phyloP scores from a whole-genome alignment of 163 green algal genomes.

The Volvox carteri region DNA sequence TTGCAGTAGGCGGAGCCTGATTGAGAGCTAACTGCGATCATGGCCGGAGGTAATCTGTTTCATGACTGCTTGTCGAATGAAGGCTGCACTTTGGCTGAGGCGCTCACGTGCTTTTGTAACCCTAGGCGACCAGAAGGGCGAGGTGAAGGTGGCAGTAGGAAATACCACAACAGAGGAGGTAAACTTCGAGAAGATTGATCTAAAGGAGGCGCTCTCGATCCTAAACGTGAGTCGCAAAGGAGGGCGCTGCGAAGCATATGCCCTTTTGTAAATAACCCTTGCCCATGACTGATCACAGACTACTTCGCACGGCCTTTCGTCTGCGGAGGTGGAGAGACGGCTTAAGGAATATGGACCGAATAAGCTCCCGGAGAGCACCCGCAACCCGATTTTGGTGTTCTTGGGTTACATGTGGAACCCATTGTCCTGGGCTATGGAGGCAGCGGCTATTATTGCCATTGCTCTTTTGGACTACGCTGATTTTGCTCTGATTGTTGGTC shows the following conservation, averaged over 20 bases:
- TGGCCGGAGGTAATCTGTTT: slow-evolving; percentile 25
- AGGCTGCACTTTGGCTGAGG: background rate
- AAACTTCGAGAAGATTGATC: slow-evolving; percentile 73
- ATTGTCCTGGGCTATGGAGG: slow-evolving; percentile 86
- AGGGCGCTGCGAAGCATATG: too few species aligned
- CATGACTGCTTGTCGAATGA: background rate
- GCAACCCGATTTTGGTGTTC: slow-evolving; percentile 84
- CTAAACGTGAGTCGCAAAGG: slow-evolving; percentile 61
- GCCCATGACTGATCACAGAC: slow-evolving; percentile 70
- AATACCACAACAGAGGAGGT: slow-evolving; percentile 59
- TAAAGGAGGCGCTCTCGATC: slow-evolving; percentile 67
- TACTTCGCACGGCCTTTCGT: slow-evolving; percentile 70
- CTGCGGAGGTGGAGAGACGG: slow-evolving; percentile 68
- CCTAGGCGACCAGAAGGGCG: slow-evolving; percentile 36
- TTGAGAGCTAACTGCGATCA: background rate
- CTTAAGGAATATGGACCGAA: slow-evolving; percentile 86
- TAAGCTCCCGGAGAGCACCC: slow-evolving; percentile 84
- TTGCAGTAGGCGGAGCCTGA: background rate
- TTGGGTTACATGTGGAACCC: slow-evolving; percentile 76
- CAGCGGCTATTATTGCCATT: slow-evolving; percentile 91
- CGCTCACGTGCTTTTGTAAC: slow-evolving; percentile 23
- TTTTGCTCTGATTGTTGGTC: slow-evolving; percentile 81
- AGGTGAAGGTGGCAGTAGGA: slow-evolving; percentile 64
- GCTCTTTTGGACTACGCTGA: slow-evolving; percentile 83
- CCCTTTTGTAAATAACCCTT: background rate